phyloP scores from a whole-genome alignment of 192 early-diverging fungal species.

The Chytriomyces sp. region DNA sequence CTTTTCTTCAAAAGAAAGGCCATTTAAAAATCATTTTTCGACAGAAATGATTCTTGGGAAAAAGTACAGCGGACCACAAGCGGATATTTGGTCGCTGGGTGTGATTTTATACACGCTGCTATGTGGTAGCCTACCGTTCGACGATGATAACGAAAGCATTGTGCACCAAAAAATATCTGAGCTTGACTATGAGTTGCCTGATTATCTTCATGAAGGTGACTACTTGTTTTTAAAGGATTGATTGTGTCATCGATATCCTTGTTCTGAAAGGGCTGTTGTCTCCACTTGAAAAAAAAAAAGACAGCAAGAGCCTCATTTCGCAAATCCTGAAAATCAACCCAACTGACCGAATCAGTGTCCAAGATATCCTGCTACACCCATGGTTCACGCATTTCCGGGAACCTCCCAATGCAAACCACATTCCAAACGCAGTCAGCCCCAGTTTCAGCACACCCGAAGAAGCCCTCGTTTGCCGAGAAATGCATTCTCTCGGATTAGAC shows the following conservation, averaged over 20 bases:
- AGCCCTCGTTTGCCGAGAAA: constrained; percentile 48
- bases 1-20: not conserved
- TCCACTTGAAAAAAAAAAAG: constrained; percentile 32
- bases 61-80: constrained; percentile 75
- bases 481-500: constrained; percentile 65
- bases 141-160: constrained; percentile 75
- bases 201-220: constrained; percentile 62
- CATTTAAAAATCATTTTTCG: constrained; percentile 18
- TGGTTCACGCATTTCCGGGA: constrained; percentile 56
- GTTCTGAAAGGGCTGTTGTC: not conserved
- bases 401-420: constrained; percentile 27
- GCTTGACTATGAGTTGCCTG: constrained; percentile 74
- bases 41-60: constrained; percentile 75
- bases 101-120: constrained; percentile 59
- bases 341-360: constrained; percentile 63
- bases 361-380: constrained; percentile 69
- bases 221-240: not conserved
- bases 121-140: constrained; percentile 55
- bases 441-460: constrained; percentile 55
- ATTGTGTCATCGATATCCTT: not conserved
- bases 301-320: constrained; percentile 66
- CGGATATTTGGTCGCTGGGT: constrained; percentile 63
- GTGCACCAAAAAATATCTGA: constrained; percentile 74
- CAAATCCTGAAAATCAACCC: constrained; percentile 73
- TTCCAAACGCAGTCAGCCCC: constrained; percentile 32